Base-by-base conservation (phyloP, 2,329 filamentous ascomycete species). In the Aspergillus sp. region DNA sequence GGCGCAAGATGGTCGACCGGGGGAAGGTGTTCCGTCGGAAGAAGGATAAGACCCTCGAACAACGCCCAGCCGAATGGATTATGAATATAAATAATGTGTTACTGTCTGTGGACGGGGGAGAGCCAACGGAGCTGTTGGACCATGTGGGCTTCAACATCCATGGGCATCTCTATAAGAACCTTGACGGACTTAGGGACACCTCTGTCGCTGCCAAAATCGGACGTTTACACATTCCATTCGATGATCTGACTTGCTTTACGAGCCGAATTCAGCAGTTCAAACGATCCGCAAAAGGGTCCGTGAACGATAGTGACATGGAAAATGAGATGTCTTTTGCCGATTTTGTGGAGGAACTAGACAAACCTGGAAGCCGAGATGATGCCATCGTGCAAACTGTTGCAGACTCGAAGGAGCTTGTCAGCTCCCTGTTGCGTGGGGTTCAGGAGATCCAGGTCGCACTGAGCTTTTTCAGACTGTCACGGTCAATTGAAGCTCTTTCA, bases 371-470 rank as follows among this genome's bases (percentile, higher is more conserved):
- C 56, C 77, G 69, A 52, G 78, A 81, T 54, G 82, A 88, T 47
- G 78, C 81, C 25, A 78, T 95, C 48, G 84, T 90, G 48, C 85
- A 88, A 64, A 85, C 87, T 0, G 86, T 96, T 0, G 90, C 90
- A 0, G 90, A 96, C 61, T 95, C 90, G 0, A 91, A 90, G 60
- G 90, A 95, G 53, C 93, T 98, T 62, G 79, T 90, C 48, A 88
- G 86, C 64, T 96, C 93, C 1, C 85, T 96, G 38, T 74, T 98
- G 44, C 82, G 88, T 41, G 93, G 93, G 45, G 89, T 98, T 55
- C 94, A 96, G 64, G 93, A 98, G 66, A 86, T 98, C 10, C 93
- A 98, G 66, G 88, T 98, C 60, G 91, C 90, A 0, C 82, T 97
- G 62, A 91, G 91, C 68, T 93, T 91, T 66, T 80, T 96, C 56